A percentile compares a stretch with the other conserved stretches of the same genome.
Evolutionary conservation across 169 alveolate genomes (phyloP).

Genomic region (Plasmodium sp.): DNA sequence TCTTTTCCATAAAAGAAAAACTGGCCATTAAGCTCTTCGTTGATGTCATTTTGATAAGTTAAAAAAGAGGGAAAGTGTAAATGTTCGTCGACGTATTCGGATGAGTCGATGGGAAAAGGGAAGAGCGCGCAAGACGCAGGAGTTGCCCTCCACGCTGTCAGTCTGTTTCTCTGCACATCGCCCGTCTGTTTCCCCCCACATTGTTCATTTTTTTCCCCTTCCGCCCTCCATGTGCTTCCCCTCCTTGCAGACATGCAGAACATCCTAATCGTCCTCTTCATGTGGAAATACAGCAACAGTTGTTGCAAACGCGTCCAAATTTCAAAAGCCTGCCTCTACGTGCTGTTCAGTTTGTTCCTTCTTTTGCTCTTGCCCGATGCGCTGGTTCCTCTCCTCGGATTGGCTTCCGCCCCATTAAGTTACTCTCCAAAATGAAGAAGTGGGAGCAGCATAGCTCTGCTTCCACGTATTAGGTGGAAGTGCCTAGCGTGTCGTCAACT

Average conservation of each 20-base stretch:
- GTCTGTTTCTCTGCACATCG: too few species aligned
- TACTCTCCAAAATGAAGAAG: neutral
- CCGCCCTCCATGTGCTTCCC: neutral
- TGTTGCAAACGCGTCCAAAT: neutral
- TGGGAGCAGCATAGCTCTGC: too few species aligned
- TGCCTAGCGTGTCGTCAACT: neutral
- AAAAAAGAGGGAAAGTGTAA: neutral
- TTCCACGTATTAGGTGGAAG: neutral
- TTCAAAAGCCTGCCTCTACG: constrained; percentile 4
- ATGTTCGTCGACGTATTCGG: neutral
- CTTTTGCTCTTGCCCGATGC: neutral
- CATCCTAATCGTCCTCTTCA: constrained; percentile 13
- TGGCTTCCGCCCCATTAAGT: constrained; percentile 25
- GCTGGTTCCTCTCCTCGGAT: constrained; percentile 11
- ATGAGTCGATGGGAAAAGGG: neutral
- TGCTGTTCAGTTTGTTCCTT: neutral
- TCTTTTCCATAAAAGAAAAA: constrained; percentile 24
- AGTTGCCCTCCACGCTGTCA: neutral
- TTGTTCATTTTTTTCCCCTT: neutral
- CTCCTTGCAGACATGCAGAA: constrained; percentile 9
- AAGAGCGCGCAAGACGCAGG: neutral
- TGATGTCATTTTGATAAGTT: constrained; percentile 16
- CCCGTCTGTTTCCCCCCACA: too few species aligned
- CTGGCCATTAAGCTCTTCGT: neutral
- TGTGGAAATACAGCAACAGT: constrained; percentile 50